A percentile compares a stretch with the other conserved stretches of the same genome.
Evolutionary conservation across 495 filamentous ascomycete genomes (phyloP).

Genomic region (Friedmanniomyces simplex): DNA sequence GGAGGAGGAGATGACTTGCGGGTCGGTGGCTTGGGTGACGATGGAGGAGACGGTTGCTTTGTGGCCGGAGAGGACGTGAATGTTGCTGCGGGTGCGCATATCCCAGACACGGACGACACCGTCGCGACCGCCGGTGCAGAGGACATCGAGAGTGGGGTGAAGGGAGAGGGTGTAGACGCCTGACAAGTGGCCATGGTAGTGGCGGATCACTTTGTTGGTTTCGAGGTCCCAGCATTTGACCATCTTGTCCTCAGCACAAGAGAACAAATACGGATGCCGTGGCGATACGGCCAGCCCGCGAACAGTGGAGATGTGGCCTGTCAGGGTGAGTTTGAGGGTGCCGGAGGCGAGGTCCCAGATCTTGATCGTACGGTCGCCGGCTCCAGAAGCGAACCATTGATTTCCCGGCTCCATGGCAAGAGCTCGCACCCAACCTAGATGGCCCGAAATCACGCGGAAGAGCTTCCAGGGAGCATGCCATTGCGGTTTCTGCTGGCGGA

Average conservation of each 20-base stretch:
- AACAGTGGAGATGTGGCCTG: constrained; percentile 94
- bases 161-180: constrained; percentile 88
- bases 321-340: constrained; percentile 71
- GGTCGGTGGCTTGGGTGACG: constrained; percentile 91
- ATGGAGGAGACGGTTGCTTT: constrained; percentile 79
- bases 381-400: constrained; percentile 94
- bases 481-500: constrained; percentile 67
- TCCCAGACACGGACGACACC: constrained; percentile 96
- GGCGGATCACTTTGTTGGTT: constrained; percentile 95
- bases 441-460: constrained; percentile 93
- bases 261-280: constrained; percentile 93
- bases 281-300: constrained; percentile 88
- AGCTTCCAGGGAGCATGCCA: constrained; percentile 99
- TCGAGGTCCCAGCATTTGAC: constrained; percentile 99
- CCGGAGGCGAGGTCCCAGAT: constrained; percentile 96
- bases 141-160: constrained; percentile 86
- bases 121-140: constrained; percentile 91
- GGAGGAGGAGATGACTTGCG: constrained; percentile 84
- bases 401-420: constrained; percentile 92
- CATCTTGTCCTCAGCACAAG: constrained; percentile 98
- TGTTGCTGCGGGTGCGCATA: constrained; percentile 90
- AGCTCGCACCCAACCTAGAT: constrained; percentile 88
- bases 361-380: constrained; percentile 95
- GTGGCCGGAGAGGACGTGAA: constrained; percentile 84
- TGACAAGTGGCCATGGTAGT: constrained; percentile 95